phyloP scores from a whole-genome alignment of 2,329 filamentous ascomycete species.

The Blastomyces gilchristii region DNA sequence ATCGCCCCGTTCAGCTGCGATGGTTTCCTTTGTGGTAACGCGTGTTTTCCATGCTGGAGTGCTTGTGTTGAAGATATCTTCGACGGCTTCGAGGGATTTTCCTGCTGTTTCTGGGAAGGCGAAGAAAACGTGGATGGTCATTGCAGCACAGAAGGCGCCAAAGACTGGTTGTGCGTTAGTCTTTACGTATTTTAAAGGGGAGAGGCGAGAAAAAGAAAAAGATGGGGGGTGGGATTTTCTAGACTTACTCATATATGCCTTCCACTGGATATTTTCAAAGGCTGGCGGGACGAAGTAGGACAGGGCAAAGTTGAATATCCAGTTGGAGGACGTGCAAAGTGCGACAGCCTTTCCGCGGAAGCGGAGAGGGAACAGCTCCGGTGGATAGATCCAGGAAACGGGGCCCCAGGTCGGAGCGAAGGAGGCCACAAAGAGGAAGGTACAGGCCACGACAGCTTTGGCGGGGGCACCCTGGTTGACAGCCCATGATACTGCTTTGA shows the following conservation, averaged over 20 bases:
- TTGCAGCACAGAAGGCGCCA: constrained; percentile 54
- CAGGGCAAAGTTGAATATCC: constrained; percentile 12
- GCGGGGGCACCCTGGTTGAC: constrained; percentile 42
- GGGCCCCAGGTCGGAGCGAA: constrained; percentile 56
- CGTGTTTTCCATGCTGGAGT: constrained; percentile 9
- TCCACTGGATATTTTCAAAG: constrained; percentile 12
- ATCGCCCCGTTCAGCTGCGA: constrained; percentile 7
- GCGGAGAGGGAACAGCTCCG: constrained; percentile 25
- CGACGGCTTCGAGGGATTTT: constrained; percentile 60
- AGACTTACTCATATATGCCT: constrained; percentile 22
- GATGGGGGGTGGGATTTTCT: background rate
- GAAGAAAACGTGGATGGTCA: constrained; percentile 55
- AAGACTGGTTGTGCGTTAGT: constrained; percentile 41
- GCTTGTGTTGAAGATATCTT: constrained; percentile 47
- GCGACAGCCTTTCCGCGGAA: constrained; percentile 10
- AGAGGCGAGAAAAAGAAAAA: too few species aligned
- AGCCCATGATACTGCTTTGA: constrained; percentile 37
- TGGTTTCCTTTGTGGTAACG: constrained; percentile 1
- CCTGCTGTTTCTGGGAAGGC: constrained; percentile 54
- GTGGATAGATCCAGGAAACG: constrained; percentile 47
- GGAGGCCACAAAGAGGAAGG: constrained; percentile 45
- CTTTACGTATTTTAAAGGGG: background rate
- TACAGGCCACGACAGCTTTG: constrained; percentile 54
- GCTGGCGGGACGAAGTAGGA: constrained; percentile 11
- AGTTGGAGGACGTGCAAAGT: constrained; percentile 13